Evolutionary conservation across 2,329 filamentous ascomycete species (phyloP).

Genomic region (Chrysoporthe austroafricana): DNA sequence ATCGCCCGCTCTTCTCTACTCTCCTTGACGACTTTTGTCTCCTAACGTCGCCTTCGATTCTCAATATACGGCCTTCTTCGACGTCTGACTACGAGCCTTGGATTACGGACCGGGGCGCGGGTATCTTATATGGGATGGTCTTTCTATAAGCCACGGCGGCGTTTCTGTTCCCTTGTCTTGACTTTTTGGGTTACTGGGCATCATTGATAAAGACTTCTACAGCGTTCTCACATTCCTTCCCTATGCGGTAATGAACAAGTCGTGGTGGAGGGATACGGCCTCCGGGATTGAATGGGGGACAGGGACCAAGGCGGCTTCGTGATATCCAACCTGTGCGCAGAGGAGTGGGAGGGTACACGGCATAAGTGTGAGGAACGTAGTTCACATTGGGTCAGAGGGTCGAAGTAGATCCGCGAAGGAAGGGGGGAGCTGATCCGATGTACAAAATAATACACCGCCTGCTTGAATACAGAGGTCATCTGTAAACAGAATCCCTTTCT

Average conservation of each 20-base stretch:
- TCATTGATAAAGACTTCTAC: slow-evolving; percentile 25
- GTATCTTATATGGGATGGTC: slow-evolving; percentile 21
- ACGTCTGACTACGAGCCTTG: slow-evolving; percentile 18
- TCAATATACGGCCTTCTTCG: slow-evolving; percentile 18
- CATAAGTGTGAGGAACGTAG: slow-evolving; percentile 5
- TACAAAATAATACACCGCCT: slow-evolving; percentile 19
- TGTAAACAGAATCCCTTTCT: background rate
- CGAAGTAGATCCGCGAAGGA: background rate
- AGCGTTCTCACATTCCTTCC: slow-evolving; percentile 19
- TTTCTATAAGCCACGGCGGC: slow-evolving; percentile 15
- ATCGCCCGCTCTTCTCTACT: slow-evolving; percentile 15
- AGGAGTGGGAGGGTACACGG: background rate
- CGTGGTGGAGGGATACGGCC: background rate
- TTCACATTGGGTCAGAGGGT: background rate
- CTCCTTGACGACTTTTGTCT: slow-evolving; percentile 18
- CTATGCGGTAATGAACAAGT: slow-evolving; percentile 23
- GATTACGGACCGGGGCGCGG: slow-evolving; percentile 18
- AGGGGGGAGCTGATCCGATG: background rate
- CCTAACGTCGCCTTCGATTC: slow-evolving; percentile 25
- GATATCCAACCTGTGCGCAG: slow-evolving; percentile 17
- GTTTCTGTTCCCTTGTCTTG: slow-evolving; percentile 17
- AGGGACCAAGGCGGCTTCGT: slow-evolving; percentile 8
- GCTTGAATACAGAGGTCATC: background rate
- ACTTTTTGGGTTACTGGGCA: slow-evolving; percentile 9
- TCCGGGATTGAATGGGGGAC: slow-evolving; percentile 3